These are phyloP conservation scores for Herpetomonas samuelpessoai DNA, from an alignment of 208 protist species.

Conservation along the genomic window DNA sequence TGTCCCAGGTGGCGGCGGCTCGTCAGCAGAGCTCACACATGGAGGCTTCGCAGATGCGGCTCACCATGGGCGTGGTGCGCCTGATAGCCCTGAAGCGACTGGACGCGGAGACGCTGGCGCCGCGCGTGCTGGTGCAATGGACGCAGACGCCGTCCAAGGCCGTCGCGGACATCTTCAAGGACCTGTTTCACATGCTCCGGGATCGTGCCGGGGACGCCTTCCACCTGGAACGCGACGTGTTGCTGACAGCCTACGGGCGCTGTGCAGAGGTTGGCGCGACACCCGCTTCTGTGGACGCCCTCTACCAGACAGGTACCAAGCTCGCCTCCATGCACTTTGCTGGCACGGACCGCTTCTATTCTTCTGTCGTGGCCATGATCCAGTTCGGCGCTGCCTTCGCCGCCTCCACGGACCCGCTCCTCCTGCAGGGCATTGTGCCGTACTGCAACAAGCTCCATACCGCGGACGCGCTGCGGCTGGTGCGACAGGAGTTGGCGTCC, in stretches of 20 bases:
- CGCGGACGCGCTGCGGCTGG: constrained; percentile 57
- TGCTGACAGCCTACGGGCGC: constrained; percentile 60
- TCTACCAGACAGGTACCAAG: constrained; percentile 69
- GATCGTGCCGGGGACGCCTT: constrained; percentile 61
- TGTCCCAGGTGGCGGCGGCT: constrained; percentile 27
- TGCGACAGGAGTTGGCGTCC: constrained; percentile 24
- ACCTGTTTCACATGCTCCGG: constrained; percentile 73
- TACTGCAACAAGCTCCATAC: constrained; percentile 71
- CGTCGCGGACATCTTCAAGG: constrained; percentile 75
- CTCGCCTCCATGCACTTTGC: constrained; percentile 82
- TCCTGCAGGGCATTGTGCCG: constrained; percentile 60
- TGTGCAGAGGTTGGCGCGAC: constrained; percentile 62
- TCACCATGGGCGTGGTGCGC: constrained; percentile 49
- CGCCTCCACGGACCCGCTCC: constrained; percentile 54
- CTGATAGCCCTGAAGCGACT: constrained; percentile 71
- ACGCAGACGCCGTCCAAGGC: constrained; percentile 58
- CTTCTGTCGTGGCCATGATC: constrained; percentile 51
- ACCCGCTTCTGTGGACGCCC: constrained; percentile 50
- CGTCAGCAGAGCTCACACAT: constrained; percentile 30
- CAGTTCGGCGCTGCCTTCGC: constrained; percentile 75
- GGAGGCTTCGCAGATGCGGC: constrained; percentile 62
- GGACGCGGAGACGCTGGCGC: constrained; percentile 29
- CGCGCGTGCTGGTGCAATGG: constrained; percentile 65
- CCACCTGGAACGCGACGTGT: constrained; percentile 61
- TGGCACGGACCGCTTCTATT: constrained; percentile 68